Base-by-base conservation (phyloP, 1,284 basidiomycete species). In the Leccinum subspadiceum region DNA sequence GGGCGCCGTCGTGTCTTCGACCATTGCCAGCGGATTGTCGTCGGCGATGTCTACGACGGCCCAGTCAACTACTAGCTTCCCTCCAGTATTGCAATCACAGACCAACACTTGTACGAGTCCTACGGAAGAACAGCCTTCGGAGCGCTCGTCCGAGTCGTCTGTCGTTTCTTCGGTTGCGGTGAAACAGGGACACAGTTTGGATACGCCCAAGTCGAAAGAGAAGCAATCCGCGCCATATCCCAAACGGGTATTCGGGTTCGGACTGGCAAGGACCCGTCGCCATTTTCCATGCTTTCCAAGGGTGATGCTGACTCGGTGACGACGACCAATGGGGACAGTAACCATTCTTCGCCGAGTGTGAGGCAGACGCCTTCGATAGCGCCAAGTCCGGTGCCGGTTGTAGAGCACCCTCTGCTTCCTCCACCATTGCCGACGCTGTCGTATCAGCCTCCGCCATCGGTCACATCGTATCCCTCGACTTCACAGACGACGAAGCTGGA, bases 231-330 rank as follows among this genome's bases (percentile, higher is more conserved):
- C 44, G 1, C 66, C 72, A 24, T 77, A 79, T 54, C 81, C 81
- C 5, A 71, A 33, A 65, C 77, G 9, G 81, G 81, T 22, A 71
- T 79, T 50, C 79, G 81, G 12, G 68, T 81, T 26, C 75, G 81
- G 13, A 65, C 72, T 15, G 72, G 68, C 10, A 78, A 76, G 60
- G 75, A 76, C 9, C 31, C 61, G 12, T 64, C 72, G 15, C 68
- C 71, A 24, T 65, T 70, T 26, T 51, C 29, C 4, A 75, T 62
- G 49, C 39, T 61, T 1, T 62, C 60, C 10, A 51, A 60, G 1
- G 49, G 63, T 20, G 7, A 56, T 37, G 44, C 54, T 2, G 26
- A 56, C 1, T 49, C 59, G 8, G 9, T n/a, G 9, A 17, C 57
- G 1, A 59, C 20, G 35, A 48, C 46, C 29, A 31, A 10, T 31